phyloP scores from a whole-genome alignment of 1,284 basidiomycete species.

The Ceratobasidium sp. region DNA sequence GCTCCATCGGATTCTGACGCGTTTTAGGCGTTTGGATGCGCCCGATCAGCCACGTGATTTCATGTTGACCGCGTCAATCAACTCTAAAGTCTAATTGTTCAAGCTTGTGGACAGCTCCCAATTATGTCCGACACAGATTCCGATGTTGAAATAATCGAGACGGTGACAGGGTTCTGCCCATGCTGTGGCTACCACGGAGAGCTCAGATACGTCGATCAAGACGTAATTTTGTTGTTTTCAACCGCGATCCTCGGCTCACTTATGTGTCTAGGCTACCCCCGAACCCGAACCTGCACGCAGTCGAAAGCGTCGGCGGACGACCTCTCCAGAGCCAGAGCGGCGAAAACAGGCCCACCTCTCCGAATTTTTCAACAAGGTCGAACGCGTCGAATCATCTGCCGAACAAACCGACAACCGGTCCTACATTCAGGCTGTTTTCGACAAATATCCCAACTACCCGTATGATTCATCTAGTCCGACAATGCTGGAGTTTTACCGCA shows the following conservation, averaged over 20 bases:
- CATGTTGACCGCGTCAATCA: neutral
- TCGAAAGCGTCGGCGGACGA: slow-evolving; percentile 12
- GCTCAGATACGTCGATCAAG: neutral
- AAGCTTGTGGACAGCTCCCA: neutral
- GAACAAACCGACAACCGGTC: neutral
- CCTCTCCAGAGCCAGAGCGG: neutral
- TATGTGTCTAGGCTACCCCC: neutral
- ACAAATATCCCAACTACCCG: neutral
- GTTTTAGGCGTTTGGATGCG: neutral
- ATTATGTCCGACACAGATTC: slow-evolving; percentile 9
- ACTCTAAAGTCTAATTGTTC: neutral
- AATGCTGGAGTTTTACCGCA: slow-evolving; percentile 40
- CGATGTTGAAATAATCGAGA: slow-evolving; percentile 2
- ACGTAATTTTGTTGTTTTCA: neutral
- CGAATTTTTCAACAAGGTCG: slow-evolving; percentile 10
- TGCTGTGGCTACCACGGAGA: slow-evolving; percentile 21
- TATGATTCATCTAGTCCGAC: slow-evolving; percentile 35
- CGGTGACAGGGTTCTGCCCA: slow-evolving; percentile 6
- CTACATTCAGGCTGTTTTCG: slow-evolving; percentile 17
- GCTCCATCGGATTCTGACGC: no score
- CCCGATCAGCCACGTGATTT: neutral
- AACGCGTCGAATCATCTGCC: slow-evolving; percentile 1
- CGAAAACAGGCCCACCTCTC: neutral
- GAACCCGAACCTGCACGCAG: neutral
- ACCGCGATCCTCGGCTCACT: neutral